A percentile compares a stretch with the other conserved stretches of the same genome.
Evolutionary conservation across 1,139 yeast species (phyloP).

Genomic region (Tardiomyces digboiensis): DNA sequence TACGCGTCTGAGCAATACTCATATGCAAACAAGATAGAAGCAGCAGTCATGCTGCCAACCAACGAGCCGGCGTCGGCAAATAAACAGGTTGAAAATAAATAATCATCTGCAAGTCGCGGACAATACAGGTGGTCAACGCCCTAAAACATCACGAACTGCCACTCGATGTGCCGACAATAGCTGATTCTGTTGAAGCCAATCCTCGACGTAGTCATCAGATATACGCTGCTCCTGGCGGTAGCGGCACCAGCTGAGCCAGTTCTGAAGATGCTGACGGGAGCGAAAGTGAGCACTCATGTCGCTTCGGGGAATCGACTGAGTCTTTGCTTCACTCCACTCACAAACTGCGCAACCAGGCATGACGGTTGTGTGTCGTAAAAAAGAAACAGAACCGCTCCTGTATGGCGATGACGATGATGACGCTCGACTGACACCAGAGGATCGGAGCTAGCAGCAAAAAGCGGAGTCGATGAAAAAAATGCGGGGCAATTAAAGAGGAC

Average conservation of each 20-base stretch:
- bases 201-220: conserved; percentile 20
- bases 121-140: background rate
- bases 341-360: background rate
- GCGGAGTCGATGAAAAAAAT: background rate
- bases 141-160: background rate
- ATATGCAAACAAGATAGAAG: background rate
- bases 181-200: conserved; percentile 21
- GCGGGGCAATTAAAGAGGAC: background rate
- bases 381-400: background rate
- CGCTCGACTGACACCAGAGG: background rate
- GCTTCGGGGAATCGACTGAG: background rate
- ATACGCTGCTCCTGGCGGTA: conserved; percentile 20
- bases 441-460: background rate
- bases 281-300: conserved; percentile 15
- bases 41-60: too few species aligned
- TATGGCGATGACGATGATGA: background rate
- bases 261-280: conserved; percentile 15
- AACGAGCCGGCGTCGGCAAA: background rate
- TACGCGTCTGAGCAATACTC: background rate
- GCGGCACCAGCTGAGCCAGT: conserved; percentile 19
- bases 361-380: background rate
- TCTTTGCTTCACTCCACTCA: background rate
- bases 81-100: background rate
- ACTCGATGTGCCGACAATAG: conserved; percentile 4
- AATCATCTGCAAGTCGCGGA: background rate